phyloP scores from a whole-genome alignment of 2,329 filamentous ascomycete genomes.

The Didymella pomorum region DNA sequence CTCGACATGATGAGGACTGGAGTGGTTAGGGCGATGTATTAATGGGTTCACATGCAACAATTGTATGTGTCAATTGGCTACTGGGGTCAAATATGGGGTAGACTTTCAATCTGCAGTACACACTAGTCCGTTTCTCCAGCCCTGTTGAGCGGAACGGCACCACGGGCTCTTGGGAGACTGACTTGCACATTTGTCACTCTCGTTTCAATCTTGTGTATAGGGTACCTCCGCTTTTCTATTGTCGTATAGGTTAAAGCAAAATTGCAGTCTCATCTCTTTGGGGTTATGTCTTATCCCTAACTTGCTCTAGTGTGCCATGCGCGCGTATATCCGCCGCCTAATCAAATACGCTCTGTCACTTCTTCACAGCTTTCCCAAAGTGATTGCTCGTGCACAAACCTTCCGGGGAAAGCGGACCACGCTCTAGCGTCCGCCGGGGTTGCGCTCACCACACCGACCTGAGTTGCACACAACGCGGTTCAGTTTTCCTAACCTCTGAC shows the following conservation, averaged over 20 bases:
- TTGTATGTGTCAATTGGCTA: constrained; percentile 50
- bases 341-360: constrained; percentile 14
- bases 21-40: constrained; percentile 34
- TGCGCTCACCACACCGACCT: constrained; percentile 5
- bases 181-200: constrained; percentile 36
- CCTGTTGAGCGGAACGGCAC: constrained; percentile 30
- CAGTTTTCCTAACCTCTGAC: neutral
- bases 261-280: neutral
- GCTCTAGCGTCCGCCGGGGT: constrained; percentile 13
- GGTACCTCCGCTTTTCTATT: constrained; percentile 3
- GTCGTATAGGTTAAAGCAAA: constrained; percentile 7
- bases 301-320: neutral
- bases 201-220: constrained; percentile 32
- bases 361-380: constrained; percentile 1
- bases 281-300: neutral
- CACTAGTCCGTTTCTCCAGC: constrained; percentile 31
- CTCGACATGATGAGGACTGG: constrained; percentile 36
- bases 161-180: constrained; percentile 34
- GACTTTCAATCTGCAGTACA: constrained; percentile 47
- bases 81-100: constrained; percentile 38
- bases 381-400: constrained; percentile 25
- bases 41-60: constrained; percentile 43
- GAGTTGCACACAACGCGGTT: constrained; percentile 17
- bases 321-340: constrained; percentile 7
- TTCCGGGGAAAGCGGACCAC: constrained; percentile 24